Conservation (phyloP, 1,139 yeast genomes). For the Zygoascus meyerae region DNA sequence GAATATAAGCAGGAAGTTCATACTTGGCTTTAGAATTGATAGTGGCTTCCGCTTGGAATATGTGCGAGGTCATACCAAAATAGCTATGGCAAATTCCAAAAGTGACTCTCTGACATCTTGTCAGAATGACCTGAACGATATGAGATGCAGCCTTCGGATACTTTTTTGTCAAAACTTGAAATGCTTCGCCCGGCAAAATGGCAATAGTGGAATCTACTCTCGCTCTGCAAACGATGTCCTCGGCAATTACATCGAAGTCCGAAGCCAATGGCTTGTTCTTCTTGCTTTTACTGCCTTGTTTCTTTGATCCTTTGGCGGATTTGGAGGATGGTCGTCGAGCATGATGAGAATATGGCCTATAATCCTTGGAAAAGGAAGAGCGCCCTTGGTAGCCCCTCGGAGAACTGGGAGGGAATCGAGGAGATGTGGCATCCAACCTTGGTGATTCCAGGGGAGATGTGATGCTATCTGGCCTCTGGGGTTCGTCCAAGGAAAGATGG, state of each 20-base stretch:
- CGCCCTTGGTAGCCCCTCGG: not conserved
- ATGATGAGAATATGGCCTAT: not conserved
- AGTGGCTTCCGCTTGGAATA: conserved; percentile 66
- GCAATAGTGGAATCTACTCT: conserved; percentile 75
- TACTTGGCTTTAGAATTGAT: conserved; percentile 49
- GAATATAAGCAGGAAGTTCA: conserved; percentile 58
- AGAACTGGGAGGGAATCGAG: not conserved
- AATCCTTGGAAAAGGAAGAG: not conserved
- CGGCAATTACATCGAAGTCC: conserved; percentile 28
- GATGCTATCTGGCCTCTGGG: no score
- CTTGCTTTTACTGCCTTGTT: not conserved
- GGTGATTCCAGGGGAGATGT: not conserved
- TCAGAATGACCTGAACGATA: conserved; percentile 85
- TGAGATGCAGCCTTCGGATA: conserved; percentile 91
- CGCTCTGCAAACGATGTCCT: conserved; percentile 57
- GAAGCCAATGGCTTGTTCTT: conserved; percentile 4
- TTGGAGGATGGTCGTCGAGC: not conserved
- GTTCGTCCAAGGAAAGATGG: conserved; percentile 9
- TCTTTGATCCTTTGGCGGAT: conserved; percentile 1
- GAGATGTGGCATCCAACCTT: conserved; percentile 3
- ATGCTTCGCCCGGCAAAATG: conserved; percentile 81
- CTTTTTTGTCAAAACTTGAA: conserved; percentile 61
- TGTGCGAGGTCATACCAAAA: conserved; percentile 76
- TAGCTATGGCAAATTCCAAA: conserved; percentile 85
- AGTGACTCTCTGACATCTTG: conserved; percentile 83